Conservation (phyloP, 225 moss, liverwort and hornwort species). For the Polytrichum formosum region DNA sequence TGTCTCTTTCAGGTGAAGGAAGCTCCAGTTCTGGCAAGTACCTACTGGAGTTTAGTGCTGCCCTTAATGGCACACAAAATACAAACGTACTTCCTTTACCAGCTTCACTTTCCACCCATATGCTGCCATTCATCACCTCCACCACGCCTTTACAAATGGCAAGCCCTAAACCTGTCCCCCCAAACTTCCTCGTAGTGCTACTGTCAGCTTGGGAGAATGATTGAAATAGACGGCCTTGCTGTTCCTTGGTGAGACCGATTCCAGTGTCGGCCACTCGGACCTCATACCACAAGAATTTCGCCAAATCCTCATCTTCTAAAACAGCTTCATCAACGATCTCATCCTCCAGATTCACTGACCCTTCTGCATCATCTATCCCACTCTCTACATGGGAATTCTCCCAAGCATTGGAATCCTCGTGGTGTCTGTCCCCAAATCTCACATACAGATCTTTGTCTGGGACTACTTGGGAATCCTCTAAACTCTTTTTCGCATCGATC, state of each 20-base stretch:
- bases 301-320: conserved; percentile 1
- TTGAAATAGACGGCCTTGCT: conserved; percentile 81
- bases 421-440: conserved; percentile 1
- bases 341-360: conserved; percentile 17
- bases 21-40: conserved; percentile 16
- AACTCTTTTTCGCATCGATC: background rate
- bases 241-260: conserved; percentile 72
- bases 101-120: conserved; percentile 82
- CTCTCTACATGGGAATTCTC: conserved; percentile 1
- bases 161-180: conserved; percentile 86
- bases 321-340: background rate
- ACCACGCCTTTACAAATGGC: conserved; percentile 92
- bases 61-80: conserved; percentile 61
- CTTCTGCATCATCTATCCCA: conserved; percentile 23
- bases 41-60: conserved; percentile 12
- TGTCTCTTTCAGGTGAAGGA: background rate
- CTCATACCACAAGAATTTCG: conserved; percentile 64
- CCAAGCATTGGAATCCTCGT: background rate
- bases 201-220: conserved; percentile 95
- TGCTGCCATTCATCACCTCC: conserved; percentile 78
- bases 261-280: conserved; percentile 67
- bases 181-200: conserved; percentile 85
- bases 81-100: conserved; percentile 72
- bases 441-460: background rate
- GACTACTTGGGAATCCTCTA: background rate